Evolutionary conservation across 1,139 yeast species (phyloP).

Genomic region (Protomyces arabidopsidicola): DNA sequence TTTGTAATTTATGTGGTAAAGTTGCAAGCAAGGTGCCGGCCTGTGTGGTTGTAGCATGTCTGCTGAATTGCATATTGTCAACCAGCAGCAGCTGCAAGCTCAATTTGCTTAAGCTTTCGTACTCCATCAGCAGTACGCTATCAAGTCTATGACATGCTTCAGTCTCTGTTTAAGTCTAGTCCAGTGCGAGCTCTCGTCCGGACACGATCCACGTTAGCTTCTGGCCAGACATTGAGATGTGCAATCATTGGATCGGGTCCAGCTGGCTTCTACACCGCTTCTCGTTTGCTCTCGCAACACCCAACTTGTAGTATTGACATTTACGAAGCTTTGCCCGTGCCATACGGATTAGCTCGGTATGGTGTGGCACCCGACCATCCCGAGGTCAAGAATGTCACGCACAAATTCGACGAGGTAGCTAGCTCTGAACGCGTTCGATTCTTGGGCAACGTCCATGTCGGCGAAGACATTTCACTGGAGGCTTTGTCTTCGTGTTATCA

Average conservation of each 20-base stretch:
- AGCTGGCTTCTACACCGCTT: conserved; percentile 88
- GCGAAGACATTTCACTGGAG: conserved; percentile 45
- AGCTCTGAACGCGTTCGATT: conserved; percentile 51
- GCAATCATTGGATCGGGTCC: conserved; percentile 88
- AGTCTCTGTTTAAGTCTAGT: neutral
- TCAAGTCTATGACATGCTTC: neutral
- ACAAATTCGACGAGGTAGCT: conserved; percentile 65
- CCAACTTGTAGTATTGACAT: conserved; percentile 42
- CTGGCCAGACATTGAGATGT: neutral
- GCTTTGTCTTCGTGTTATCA: conserved; percentile 57
- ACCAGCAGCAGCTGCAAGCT: too few relatives aligned
- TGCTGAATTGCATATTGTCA: too few relatives aligned
- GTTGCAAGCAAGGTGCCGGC: too few relatives aligned
- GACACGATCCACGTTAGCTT: too few relatives aligned
- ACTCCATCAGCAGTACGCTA: too few relatives aligned
- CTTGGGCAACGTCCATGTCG: conserved; percentile 71
- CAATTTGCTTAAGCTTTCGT: too few relatives aligned
- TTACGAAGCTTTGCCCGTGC: conserved; percentile 80
- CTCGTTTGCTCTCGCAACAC: conserved; percentile 58
- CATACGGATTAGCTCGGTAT: conserved; percentile 82
- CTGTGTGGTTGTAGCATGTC: too few relatives aligned
- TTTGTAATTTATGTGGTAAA: too few relatives aligned
- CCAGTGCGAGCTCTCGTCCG: too few relatives aligned
- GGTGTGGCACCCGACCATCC: conserved; percentile 99
- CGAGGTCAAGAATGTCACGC: conserved; percentile 77